A percentile compares a stretch with the other conserved stretches of the same genome.
Conservation (phyloP, 202 grass and related monocot species). For the Setaria viridis region DNA sequence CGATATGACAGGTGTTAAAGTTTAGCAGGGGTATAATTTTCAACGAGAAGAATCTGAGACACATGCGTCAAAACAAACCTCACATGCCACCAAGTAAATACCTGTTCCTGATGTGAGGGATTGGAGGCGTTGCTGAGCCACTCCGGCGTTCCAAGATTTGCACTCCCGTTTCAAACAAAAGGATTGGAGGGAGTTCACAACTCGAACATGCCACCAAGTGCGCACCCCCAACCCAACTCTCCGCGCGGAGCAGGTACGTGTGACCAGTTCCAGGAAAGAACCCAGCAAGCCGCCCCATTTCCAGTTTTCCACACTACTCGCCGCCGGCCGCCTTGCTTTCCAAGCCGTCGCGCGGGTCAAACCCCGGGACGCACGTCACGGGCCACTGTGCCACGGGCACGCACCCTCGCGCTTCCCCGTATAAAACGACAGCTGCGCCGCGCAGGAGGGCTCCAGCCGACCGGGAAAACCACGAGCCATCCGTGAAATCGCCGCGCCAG, state of each 20-base stretch:
- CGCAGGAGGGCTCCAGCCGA: constrained; percentile 27
- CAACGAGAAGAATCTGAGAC: neutral
- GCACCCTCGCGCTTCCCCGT: neutral
- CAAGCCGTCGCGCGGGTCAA: constrained; percentile 39
- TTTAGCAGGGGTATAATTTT: too few relatives aligned
- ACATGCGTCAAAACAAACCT: neutral
- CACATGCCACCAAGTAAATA: neutral
- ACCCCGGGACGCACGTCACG: neutral
- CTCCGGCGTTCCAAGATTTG: neutral
- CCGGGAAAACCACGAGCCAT: neutral
- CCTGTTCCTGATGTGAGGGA: too few relatives aligned
- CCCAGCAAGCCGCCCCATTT: neutral
- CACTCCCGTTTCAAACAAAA: neutral
- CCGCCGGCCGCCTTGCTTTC: constrained; percentile 16
- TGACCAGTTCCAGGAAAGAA: constrained; percentile 33
- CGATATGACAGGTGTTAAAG: too few relatives aligned
- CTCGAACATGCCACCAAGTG: neutral
- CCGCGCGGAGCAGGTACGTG: neutral
- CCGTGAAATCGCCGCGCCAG: neutral
- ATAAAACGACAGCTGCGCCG: constrained; percentile 37
- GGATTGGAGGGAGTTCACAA: neutral
- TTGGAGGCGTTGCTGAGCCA: too few relatives aligned
- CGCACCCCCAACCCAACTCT: neutral
- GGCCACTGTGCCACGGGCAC: too few relatives aligned
- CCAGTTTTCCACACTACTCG: neutral